phyloP scores from a whole-genome alignment of 2,329 filamentous ascomycete species.

The Cercospora nicotianae region DNA sequence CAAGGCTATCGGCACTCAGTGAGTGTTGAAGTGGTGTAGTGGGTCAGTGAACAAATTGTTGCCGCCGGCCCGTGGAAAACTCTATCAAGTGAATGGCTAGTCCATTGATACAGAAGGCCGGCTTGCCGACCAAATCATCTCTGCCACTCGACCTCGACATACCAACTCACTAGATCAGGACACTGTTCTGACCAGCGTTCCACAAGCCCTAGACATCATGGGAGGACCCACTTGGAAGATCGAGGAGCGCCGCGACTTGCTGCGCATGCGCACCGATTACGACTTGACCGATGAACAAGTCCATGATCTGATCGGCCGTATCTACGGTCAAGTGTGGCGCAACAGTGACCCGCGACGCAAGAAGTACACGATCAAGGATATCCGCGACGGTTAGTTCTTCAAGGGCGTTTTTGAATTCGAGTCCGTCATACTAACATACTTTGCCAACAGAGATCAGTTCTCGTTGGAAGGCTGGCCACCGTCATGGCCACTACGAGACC shows the following conservation, averaged over 20 bases:
- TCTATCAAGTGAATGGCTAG: background rate
- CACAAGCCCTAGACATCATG: background rate
- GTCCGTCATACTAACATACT: background rate
- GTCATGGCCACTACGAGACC: background rate
- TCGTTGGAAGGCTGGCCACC: background rate
- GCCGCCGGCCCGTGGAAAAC: background rate
- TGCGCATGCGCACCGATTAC: slow-evolving; percentile 7
- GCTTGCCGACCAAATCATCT: background rate
- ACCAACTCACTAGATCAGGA: background rate
- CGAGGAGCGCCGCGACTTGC: slow-evolving; percentile 3
- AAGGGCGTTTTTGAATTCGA: too few species aligned
- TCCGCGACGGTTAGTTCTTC: slow-evolving; percentile 3
- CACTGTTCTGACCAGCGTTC: too few species aligned
- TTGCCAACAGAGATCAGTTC: background rate
- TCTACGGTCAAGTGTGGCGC: slow-evolving; percentile 5
- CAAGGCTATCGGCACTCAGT: background rate
- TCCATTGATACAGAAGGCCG: background rate
- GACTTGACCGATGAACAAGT: background rate
- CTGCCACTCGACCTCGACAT: background rate
- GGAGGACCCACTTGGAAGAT: background rate
- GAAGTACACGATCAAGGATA: background rate
- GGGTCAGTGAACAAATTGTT: background rate
- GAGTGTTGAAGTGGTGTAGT: background rate
- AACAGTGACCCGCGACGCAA: background rate
- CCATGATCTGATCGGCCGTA: slow-evolving; percentile 13